Base-by-base conservation (phyloP, 2,329 filamentous ascomycete genomes). In the Claviceps fusiformis region DNA sequence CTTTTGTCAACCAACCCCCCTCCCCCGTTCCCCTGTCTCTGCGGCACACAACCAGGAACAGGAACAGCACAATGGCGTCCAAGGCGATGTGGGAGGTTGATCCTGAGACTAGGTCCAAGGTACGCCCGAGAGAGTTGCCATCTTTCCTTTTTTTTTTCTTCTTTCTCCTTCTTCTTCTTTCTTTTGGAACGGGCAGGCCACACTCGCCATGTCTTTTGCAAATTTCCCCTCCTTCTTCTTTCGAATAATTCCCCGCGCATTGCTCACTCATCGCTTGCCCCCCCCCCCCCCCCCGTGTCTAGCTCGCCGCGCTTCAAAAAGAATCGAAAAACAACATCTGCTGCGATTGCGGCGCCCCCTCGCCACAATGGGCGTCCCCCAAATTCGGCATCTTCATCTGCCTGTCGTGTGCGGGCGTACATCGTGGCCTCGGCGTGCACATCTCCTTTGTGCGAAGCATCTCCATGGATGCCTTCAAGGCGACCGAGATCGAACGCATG, bases 381-480 rank as follows among this genome's bases (percentile, higher is more conserved):
- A 98, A 98, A 73, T 95, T 98, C 68, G 92, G 92, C 67, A 89
- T 95, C 70, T 98, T 98, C 76, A 96, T 98, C 78, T 98, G 93
- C 73, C 83, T 98, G 53, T 89, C 86, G 60, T 98, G 93, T 75
- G 92, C 91, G 39, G 93, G 93, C 63, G 88, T 93, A 54, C 93
- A 98, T 73, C 87, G 93, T 59, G 90, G 90, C 3, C 82, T 98
- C 35, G 93, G 93, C 58, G 93, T 98, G 41, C 93, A 98, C 76
- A 95, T 98, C 70, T 95, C 90, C 68, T 98, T 98, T 73, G 91
- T 98, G 60, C 87, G 93, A 57, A 93, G 87, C 65, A 93, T 97
- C 66, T 95, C 89, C 59, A 98, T 98, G 93, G 93, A 98, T 74
- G 90, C 90, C 56, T 97, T 98, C 77, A 98, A 98, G 71, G 82